Evolutionary conservation across 1,284 basidiomycete genomes (phyloP), one percentile per base, ranked within the genome.

Genomic region (Malassezia restricta): DNA sequence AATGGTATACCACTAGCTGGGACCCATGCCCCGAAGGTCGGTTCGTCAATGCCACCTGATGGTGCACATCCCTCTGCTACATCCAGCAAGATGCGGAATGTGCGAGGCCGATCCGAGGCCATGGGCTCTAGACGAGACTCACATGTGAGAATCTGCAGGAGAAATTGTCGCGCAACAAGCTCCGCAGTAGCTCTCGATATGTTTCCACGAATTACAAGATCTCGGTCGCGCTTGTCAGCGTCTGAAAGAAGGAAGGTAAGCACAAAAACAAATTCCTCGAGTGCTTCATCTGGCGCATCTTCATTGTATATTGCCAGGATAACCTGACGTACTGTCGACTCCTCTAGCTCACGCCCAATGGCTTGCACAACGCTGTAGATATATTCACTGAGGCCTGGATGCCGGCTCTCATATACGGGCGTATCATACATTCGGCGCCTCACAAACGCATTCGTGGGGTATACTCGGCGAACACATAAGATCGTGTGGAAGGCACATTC

Each of bases 401-500:
- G 87, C 5, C 88, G 83, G 4, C 86, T 88, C 74, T 94, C 87
- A 68, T 84, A 94, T 17, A 92, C 87, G 0, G 87, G 83, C 0
- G 84, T 84, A 49, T 86, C 82, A 74, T 90, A 92, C 70, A 88
- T 90, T 73, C 85, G 84, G 44, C 86, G 79, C 43, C 87, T 80
- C 24, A 84, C 78, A 71, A 96, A 96, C 11, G 92, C 78, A 32
- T 87, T 85, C 68, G 57, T 0, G 3, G 91, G 91, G 65, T 96
- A 96, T 43, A 96, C 80, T 57, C 84, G 82, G 24, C 91, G 83
- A 24, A 90, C 81, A 66, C 87, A 92, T 1, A 96, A 79, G 55
- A 96, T 86, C 1, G 84, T 85, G 71, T 95, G 90, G 54, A 94
- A 83, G 1, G 87, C 85, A 24, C 91, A 85, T 73, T 96, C 91